Evolutionary conservation across 805 yeast genomes (phyloP), one percentile per base, ranked within the genome.

Genomic region (Yarrowia yakushimensis): DNA sequence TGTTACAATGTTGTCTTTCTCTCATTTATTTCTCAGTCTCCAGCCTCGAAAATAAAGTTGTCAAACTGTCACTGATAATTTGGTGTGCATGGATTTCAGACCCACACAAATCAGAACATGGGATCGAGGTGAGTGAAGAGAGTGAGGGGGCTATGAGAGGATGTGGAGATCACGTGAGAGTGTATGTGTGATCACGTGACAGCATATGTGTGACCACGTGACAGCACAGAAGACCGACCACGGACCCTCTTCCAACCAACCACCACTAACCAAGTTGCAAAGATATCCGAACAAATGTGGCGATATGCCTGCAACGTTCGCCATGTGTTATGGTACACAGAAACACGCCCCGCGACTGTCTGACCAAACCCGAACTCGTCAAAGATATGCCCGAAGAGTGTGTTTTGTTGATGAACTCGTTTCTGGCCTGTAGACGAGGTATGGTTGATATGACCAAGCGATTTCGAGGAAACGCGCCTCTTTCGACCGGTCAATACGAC

Each of bases 251-350:
- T n/a, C 2, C 18, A 34, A 17, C 36, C n/a, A 20, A 13, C 13
- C 50, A 10, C 3, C 18, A 22, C 59, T 52, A 52, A 52, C 61
- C 8, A 36, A 91, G 97, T 79, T 93, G 99, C 74, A 87, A 88
- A 70, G 99, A 93, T 74, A 96, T 93, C 72, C 84, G 92, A 70
- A 90, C 84, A 69, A 97, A 96, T n/a, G 89, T 94, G 63, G 98
- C 98, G 10, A 85, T 93, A 20, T 93, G 99, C 73, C 80, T 93
- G 54, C 99, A 93, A 73, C 82, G 97, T 70, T 91, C 97, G 5
- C 98, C 98, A 15, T 93, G 99, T 74, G 99, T 93, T 57, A 80
- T 93, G 77, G 81, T 93, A 22, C 89, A 94, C 65, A 81, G 99
- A 67, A 81, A 94, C 74, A 89, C 89, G 1, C 98, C 98, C 2